A percentile compares a stretch with the other conserved stretches of the same genome.
Conservation (phyloP, 2,329 filamentous ascomycete genomes). For the Corynespora cassiicola region DNA sequence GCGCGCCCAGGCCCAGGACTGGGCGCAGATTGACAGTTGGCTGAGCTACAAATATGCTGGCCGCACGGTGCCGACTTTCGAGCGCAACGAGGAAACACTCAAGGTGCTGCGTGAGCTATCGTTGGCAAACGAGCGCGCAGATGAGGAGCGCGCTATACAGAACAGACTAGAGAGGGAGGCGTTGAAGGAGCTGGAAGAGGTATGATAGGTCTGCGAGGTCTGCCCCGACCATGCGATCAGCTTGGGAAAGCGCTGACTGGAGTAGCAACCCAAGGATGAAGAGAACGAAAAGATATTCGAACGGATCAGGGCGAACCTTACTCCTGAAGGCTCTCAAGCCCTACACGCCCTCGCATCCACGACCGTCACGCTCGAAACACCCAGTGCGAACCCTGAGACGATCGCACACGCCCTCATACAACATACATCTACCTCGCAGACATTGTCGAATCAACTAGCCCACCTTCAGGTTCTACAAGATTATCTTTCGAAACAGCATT, state of each 20-base stretch:
- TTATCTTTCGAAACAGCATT: conserved; percentile 41
- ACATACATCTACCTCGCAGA: conserved; percentile 36
- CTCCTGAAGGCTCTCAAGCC: conserved; percentile 33
- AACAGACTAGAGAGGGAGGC: conserved; percentile 66
- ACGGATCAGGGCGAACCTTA: conserved; percentile 29
- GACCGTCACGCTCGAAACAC: conserved; percentile 43
- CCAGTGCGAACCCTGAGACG: conserved; percentile 29
- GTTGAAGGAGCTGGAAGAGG: conserved; percentile 59
- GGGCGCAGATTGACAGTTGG: conserved; percentile 88
- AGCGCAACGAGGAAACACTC: conserved; percentile 85
- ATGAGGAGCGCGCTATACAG: conserved; percentile 70
- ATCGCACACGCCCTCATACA: conserved; percentile 44
- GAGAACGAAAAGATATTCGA: conserved; percentile 31
- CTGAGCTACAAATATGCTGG: conserved; percentile 71
- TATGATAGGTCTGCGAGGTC: conserved; percentile 25
- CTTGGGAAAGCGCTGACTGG: conserved; percentile 2
- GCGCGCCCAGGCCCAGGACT: conserved; percentile 85
- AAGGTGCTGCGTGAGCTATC: conserved; percentile 76
- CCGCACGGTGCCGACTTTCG: conserved; percentile 74
- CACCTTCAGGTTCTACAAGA: conserved; percentile 41
- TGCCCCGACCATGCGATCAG: conserved; percentile 8
- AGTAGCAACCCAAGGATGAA: conserved; percentile 26
- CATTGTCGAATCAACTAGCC: conserved; percentile 36
- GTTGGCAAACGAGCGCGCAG: conserved; percentile 76
- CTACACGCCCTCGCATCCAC: conserved; percentile 47